These are phyloP conservation scores for Piromyces sp. DNA, from an alignment of 192 early-diverging fungal species.

Conservation along the genomic window DNA sequence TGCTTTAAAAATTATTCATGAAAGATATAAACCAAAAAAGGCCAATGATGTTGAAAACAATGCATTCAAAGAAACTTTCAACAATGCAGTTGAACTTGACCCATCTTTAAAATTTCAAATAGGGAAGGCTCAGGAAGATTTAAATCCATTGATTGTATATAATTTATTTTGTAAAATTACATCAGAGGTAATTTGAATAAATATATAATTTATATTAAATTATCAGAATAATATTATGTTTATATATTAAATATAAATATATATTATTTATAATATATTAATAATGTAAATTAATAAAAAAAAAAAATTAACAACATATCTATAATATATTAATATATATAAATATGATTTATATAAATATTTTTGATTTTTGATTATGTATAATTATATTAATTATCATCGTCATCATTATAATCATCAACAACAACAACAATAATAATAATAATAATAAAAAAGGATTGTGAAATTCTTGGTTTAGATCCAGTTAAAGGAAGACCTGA, in stretches of 20 bases:
- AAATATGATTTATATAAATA: too few relatives aligned
- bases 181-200: constrained; percentile 41
- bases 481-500: constrained; percentile 73
- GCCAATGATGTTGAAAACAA: constrained; percentile 46
- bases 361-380: too few relatives aligned
- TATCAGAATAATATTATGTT: not conserved
- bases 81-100: constrained; percentile 46
- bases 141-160: constrained; percentile 75
- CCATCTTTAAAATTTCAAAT: constrained; percentile 63
- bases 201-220: not conserved
- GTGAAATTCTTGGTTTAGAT: constrained; percentile 83
- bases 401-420: too few relatives aligned
- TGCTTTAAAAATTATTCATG: constrained; percentile 85
- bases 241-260: not conserved
- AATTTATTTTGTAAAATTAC: constrained; percentile 72
- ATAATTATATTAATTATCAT: too few relatives aligned
- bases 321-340: too few relatives aligned
- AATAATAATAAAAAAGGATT: constrained; percentile 33
- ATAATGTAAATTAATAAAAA: too few relatives aligned
- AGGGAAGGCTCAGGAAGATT: constrained; percentile 74
- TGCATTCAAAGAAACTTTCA: constrained; percentile 54
- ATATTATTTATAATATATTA: not conserved
- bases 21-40: constrained; percentile 72
- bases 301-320: too few relatives aligned
- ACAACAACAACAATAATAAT: too few relatives aligned